Evolutionary conservation across 805 yeast genomes (phyloP), one percentile per base, ranked within the genome.

Genomic region (Myxozyma nipponensis): DNA sequence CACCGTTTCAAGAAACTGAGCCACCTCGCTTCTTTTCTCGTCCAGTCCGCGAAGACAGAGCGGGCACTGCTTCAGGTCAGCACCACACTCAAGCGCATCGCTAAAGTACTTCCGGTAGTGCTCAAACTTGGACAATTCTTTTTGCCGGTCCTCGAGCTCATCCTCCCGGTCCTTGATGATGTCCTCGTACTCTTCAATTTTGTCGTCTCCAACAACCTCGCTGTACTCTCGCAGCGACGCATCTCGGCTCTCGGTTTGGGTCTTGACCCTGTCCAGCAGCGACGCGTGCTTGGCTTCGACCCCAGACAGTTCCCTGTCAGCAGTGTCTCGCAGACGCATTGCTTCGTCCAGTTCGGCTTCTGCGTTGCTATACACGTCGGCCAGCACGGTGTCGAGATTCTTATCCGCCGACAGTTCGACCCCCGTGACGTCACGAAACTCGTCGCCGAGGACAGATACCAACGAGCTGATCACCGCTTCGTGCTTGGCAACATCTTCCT

Each of bases 31-130:
- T 9, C 43, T 22, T 26, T 62, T 61, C 7, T 69, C 71, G 15
- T 76, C 77, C 66, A 89, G 85, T 10, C 75, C 72, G 44, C 95
- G 73, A 18, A 78, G 77, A 66, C 98, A 91, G 39, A 90, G 69
- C 39, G 82, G 69, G 66, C 97, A 91, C 42, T 77, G 72, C 9
- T 81, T 28, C 32, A 28, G 7, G 13, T 28, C 13, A 28, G 32
- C 32, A 9, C 32, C 32, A 13, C 32, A 9, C 13, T 28, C 13
- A 13, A 28, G 32, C 13, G 32, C 32, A 28, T 28, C 32, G 13
- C 7, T 28, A 13, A 28, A 28, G 13, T 28, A 28, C 13, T 13
- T 7, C 13, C 32, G 32, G 32, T 28, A 28, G 32, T 28, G 32
- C 32, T 28, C 32, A 28, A 28, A 28, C 32, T 28, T 28, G 7